A percentile compares a stretch with the other conserved stretches of the same genome.
phyloP scores from a whole-genome alignment of 164 flowering plant genomes.

The Stephania cephalantha region DNA sequence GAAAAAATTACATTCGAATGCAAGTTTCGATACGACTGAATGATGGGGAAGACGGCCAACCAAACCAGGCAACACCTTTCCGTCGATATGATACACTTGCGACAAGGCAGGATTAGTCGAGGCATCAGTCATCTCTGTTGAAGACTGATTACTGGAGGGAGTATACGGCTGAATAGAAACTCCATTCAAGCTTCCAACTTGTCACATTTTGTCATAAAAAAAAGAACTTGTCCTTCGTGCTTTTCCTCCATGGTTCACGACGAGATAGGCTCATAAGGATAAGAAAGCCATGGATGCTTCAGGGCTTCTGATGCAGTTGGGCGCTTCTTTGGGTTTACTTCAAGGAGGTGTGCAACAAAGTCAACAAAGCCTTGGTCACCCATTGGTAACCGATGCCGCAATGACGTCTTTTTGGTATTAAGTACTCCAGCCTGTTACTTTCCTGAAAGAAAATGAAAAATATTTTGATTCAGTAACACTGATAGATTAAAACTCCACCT shows the following conservation, averaged over 20 bases:
- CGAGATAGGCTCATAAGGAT: conserved; percentile 93
- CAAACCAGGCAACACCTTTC: conserved; percentile 21
- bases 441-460: conserved; percentile 45
- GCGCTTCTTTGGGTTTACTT: conserved; percentile 84
- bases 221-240: conserved; percentile 4
- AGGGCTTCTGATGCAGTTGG: conserved; percentile 89
- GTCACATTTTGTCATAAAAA: background rate
- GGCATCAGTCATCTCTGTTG: background rate
- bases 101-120: conserved; percentile 9
- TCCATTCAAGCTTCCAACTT: background rate
- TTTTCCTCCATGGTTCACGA: conserved; percentile 34
- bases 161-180: background rate
- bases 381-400: conserved; percentile 90
- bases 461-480: background rate
- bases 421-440: conserved; percentile 73
- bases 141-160: background rate
- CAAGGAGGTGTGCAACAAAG: conserved; percentile 80
- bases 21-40: conserved; percentile 27
- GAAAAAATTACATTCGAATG: conserved; percentile 11
- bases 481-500: background rate
- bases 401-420: conserved; percentile 92
- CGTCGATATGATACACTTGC: conserved; percentile 16
- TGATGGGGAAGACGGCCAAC: conserved; percentile 13
- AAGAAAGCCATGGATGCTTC: conserved; percentile 93
- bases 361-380: conserved; percentile 95